A percentile compares a stretch with the other conserved stretches of the same genome.
phyloP scores from a whole-genome alignment of 192 early-diverging fungal genomes.

The Dimargaris xerosporica region DNA sequence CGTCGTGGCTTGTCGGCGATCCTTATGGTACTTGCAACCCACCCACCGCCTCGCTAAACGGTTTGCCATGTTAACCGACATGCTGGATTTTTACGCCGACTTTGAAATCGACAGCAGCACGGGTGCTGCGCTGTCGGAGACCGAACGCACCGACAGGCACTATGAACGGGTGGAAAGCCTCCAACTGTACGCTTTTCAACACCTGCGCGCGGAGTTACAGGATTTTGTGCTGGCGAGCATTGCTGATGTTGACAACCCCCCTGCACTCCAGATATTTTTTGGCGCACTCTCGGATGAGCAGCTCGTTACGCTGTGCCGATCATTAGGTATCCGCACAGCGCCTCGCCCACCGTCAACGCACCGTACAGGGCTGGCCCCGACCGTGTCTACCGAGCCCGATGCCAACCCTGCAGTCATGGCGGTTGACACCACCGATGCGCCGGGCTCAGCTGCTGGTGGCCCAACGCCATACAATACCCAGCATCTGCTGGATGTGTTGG shows the following conservation, averaged over 20 bases:
- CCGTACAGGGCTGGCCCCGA: background rate
- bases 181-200: slow-evolving; percentile 57
- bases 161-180: slow-evolving; percentile 43
- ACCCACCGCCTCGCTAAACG: slow-evolving; percentile 15
- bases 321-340: slow-evolving; percentile 44
- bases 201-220: slow-evolving; percentile 48
- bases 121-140: slow-evolving; percentile 51
- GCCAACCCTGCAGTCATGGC: background rate
- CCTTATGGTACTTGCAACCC: slow-evolving; percentile 1
- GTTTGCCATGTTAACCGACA: slow-evolving; percentile 49
- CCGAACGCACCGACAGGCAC: slow-evolving; percentile 44
- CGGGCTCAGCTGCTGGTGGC: slow-evolving; percentile 7
- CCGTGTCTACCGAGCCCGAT: background rate
- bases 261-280: slow-evolving; percentile 36
- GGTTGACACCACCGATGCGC: background rate
- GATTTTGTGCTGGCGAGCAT: slow-evolving; percentile 62
- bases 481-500: slow-evolving; percentile 42
- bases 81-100: slow-evolving; percentile 50
- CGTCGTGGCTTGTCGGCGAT: slow-evolving; percentile 21
- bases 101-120: slow-evolving; percentile 76
- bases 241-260: slow-evolving; percentile 39
- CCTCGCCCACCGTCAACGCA: too few relatives aligned
- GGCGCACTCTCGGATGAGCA: slow-evolving; percentile 25
- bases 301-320: slow-evolving; percentile 37
- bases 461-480: slow-evolving; percentile 18